A percentile compares a stretch with the other conserved stretches of the same genome.
Evolutionary conservation across 2,329 filamentous ascomycete genomes (phyloP).

Genomic region (Colletotrichum coccodes): DNA sequence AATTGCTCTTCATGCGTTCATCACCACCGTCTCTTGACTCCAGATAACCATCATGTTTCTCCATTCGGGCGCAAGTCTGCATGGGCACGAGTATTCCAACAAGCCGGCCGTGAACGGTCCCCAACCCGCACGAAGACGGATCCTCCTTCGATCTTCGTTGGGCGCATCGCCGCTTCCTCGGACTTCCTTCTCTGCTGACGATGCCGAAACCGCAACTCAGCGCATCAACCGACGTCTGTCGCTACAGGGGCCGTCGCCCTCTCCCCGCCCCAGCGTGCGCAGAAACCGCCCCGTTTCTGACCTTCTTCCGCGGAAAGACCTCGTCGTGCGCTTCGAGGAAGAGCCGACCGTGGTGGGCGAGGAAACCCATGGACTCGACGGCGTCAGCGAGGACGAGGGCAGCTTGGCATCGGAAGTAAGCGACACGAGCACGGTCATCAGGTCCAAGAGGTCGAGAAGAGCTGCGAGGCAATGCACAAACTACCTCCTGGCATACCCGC

Average conservation of each 20-base stretch:
- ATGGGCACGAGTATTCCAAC: constrained; percentile 68
- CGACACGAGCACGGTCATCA: constrained; percentile 53
- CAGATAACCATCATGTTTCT: constrained; percentile 60
- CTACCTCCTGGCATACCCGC: constrained; percentile 75
- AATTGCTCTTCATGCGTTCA: constrained; percentile 8
- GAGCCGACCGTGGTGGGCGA: constrained; percentile 42
- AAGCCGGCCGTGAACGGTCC: constrained; percentile 41
- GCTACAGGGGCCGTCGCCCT: constrained; percentile 17
- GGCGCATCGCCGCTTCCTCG: constrained; percentile 33
- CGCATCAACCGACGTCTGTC: constrained; percentile 20
- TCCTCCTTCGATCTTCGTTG: constrained; percentile 55
- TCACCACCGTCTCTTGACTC: background rate
- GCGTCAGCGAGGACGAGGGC: constrained; percentile 60
- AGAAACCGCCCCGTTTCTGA: constrained; percentile 49
- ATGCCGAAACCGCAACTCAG: background rate
- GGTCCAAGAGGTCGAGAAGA: constrained; percentile 32
- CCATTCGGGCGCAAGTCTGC: constrained; percentile 67
- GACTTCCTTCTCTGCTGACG: constrained; percentile 18
- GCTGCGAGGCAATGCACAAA: constrained; percentile 66
- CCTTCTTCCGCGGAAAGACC: constrained; percentile 49
- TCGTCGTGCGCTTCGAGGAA: constrained; percentile 59
- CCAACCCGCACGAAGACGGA: constrained; percentile 45
- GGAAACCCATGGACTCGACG: constrained; percentile 32
- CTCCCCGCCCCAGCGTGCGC: constrained; percentile 31
- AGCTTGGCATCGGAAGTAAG: constrained; percentile 58